Base-by-base conservation (phyloP, 2,329 filamentous ascomycete species). In the Arthrinium puccinioides region DNA sequence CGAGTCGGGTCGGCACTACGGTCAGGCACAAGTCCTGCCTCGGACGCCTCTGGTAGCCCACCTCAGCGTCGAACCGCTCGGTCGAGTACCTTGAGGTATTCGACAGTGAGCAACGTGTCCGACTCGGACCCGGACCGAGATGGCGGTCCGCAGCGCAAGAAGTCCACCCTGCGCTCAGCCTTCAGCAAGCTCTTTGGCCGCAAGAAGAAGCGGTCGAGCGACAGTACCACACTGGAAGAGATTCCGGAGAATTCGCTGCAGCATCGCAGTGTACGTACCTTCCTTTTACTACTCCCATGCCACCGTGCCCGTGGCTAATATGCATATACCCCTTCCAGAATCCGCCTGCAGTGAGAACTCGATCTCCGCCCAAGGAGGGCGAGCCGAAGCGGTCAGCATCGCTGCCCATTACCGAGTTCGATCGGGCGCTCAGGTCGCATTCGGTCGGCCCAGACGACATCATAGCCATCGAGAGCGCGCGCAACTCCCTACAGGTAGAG, bases 371-470 rank as follows among this genome's bases (percentile, higher is more conserved):
- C 28, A 60, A 54, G 32, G 60, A 59, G 36, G 49, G 32, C 41
- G 67, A 67, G 43, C 58, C 64, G 14, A 74, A 78, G 49, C 70
- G 76, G 38, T 76, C 76, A 7, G 65, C 66, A 5, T 80, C 78
- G 5, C 49, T 79, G 21, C 76, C 76, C 8, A 67, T 80, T 35
- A 76, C 70, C 31, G 76, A 82, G 47, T 76, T 70, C 43, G 74
- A 78, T 43, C 66, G 72, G 29, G 76, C 77, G 2, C 52, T 82
- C 25, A 67, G 76, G 30, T 81, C 77, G 10, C 76, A 82, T 51
- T 79, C 77, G 2, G 61, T 79, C 27, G 72, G 74, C 2, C 69
- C 69, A 2, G 68, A 74, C 25, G 72, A 77, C 46, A 70, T 71
- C 18, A 60, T 66, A 23, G 68, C 65, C 25, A 74, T 73, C 18